phyloP scores from a whole-genome alignment of 805 yeast species.

The Blastobotrys robertii region DNA sequence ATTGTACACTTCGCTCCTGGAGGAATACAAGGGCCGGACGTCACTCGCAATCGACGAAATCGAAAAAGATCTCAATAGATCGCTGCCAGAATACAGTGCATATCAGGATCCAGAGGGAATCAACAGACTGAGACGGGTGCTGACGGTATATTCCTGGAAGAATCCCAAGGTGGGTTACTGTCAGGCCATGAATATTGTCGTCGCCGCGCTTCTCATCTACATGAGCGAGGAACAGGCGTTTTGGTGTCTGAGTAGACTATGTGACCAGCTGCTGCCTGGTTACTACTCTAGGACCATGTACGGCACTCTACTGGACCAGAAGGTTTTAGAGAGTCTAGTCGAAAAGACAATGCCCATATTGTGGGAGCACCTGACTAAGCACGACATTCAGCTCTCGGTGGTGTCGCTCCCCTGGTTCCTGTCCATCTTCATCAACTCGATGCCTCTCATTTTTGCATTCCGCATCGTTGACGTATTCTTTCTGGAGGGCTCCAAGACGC shows the following conservation, averaged over 20 bases:
- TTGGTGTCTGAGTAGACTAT: constrained; percentile 75
- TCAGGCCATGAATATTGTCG: constrained; percentile 91
- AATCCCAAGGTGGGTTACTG: constrained; percentile 97
- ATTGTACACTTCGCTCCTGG: constrained; percentile 49
- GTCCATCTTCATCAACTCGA: constrained; percentile 77
- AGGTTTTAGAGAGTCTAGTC: constrained; percentile 84
- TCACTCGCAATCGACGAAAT: constrained; percentile 92
- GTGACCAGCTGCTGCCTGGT: constrained; percentile 86
- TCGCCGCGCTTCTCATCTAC: constrained; percentile 39
- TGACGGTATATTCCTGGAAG: constrained; percentile 93
- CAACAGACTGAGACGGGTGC: constrained; percentile 68
- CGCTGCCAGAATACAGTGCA: constrained; percentile 92
- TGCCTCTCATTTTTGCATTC: constrained; percentile 92
- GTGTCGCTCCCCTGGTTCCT: constrained; percentile 95
- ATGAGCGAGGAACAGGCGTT: constrained; percentile 97
- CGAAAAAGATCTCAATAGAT: constrained; percentile 89
- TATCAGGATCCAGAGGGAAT: constrained; percentile 85
- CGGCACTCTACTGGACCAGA: constrained; percentile 89
- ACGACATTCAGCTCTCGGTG: constrained; percentile 86
- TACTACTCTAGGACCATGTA: constrained; percentile 96
- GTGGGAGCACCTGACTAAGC: constrained; percentile 67
- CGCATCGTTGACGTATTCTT: constrained; percentile 85
- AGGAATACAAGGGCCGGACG: constrained; percentile 48
- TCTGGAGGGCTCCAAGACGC: constrained; percentile 76
- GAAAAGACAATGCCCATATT: constrained; percentile 81